phyloP scores from a whole-genome alignment of 2,329 filamentous ascomycete genomes.

The Chaetomium strumarium region DNA sequence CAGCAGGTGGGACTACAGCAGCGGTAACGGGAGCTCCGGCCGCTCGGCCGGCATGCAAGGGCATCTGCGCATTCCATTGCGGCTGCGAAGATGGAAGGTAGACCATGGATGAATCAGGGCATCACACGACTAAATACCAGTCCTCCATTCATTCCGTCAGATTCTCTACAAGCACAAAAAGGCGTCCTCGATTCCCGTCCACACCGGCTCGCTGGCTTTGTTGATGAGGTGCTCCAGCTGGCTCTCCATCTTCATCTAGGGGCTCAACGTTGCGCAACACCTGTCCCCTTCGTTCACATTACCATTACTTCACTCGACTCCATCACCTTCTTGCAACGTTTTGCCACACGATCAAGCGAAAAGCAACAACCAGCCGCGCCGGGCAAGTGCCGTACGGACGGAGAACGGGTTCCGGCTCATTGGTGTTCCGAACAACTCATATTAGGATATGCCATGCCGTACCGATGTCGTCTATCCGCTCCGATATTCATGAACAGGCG shows the following conservation, averaged over 20 bases:
- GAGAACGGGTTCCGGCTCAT: constrained; percentile 1
- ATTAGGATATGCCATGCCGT: constrained; percentile 11
- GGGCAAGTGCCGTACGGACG: background rate
- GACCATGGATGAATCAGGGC: background rate
- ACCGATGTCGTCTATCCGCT: constrained; percentile 8
- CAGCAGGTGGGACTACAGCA: too few relatives aligned
- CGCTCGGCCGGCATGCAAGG: background rate
- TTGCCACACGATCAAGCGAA: background rate
- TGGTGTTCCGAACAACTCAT: constrained; percentile 1
- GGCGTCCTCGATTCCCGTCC: background rate
- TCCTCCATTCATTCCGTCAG: constrained; percentile 14
- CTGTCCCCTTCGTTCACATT: constrained; percentile 1
- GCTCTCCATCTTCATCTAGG: background rate
- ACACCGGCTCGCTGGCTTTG: background rate
- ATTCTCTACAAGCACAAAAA: constrained; percentile 12
- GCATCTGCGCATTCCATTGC: background rate
- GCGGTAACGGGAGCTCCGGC: too few relatives aligned
- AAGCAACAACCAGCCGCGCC: background rate
- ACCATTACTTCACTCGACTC: constrained; percentile 7
- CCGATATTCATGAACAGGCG: constrained; percentile 11
- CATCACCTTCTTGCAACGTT: background rate
- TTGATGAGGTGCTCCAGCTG: background rate
- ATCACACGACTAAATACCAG: constrained; percentile 1
- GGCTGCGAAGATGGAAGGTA: background rate
- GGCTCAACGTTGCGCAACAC: background rate